Base-by-base conservation (phyloP, 345 rosid genomes). In the Sonneratia alba region DNA sequence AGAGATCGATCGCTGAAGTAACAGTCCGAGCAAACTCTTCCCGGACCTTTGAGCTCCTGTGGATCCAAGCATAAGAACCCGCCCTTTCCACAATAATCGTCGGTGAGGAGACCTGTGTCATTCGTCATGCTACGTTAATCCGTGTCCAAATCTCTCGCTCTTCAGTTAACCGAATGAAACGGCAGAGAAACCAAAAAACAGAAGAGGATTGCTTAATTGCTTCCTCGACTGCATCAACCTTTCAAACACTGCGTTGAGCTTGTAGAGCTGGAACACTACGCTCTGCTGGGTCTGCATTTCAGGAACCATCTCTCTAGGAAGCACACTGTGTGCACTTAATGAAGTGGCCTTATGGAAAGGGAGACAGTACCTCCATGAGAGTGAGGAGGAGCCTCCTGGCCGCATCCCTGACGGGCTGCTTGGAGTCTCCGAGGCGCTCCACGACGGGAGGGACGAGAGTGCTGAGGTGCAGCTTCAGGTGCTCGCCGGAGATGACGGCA, bases 81-180 rank as follows among this genome's bases (percentile, higher is more conserved):
- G 99, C 96, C 82, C 99, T 86, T 84, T 95, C 99, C n/a, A 92
- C 98, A 66, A 95, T 87, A 71, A 95, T 95, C 19, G 99, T 95
- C 1, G 99, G 99, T 55, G 98, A 95, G 71, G 98, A 95, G 80
- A 95, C 93, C 99, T 93, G 82, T 49, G 82, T 71, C 32, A 48
- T 68, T 45, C 27, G 45, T 68, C 32, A 68, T 24, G 27, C 37
- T 13, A 61, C 5, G 27, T 61, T 22, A 61, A 8, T 24, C 36
- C 37, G 11, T 4, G 38, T 24, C 66, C 37, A 62, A 15, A 2
- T 24, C 18, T 62, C 32, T 62, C 18, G 34, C 16, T 13, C 7
- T 27, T 27, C 38, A 57, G 12, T 62, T 27, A 62, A 34, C 66
- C 7, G 66, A 62, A 24, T 0, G 22, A 22, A 57, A 57, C 63